A percentile compares a stretch with the other conserved stretches of the same genome.
These are phyloP conservation scores for Epichloe gansuensis DNA, from an alignment of 2,329 filamentous ascomycete species.

Conservation along the genomic window DNA sequence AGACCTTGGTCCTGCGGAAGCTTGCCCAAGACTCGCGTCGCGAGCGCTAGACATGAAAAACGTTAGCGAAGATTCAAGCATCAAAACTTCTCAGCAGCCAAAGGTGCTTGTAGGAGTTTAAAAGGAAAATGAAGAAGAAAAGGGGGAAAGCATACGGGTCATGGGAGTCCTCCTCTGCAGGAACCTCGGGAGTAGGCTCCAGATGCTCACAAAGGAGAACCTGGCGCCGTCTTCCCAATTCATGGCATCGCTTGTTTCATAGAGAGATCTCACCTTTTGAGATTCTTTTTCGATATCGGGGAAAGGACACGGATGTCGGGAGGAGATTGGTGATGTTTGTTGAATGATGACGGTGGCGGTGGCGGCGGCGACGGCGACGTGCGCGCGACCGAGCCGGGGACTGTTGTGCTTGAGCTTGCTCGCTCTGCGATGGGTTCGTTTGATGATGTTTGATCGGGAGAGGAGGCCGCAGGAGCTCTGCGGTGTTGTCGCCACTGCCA, in stretches of 20 bases:
- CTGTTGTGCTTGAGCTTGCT: conserved; percentile 1
- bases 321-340: conserved; percentile 10
- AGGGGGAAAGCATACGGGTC: conserved; percentile 43
- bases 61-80: neutral
- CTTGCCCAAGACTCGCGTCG: conserved; percentile 19
- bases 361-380: neutral
- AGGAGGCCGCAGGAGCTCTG: conserved; percentile 3
- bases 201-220: conserved; percentile 34
- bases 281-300: conserved; percentile 48
- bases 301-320: conserved; percentile 42
- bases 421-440: neutral
- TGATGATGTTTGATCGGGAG: conserved; percentile 2
- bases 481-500: neutral
- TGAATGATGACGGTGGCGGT: neutral
- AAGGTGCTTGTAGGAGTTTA: neutral
- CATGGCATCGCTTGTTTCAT: conserved; percentile 43
- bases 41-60: conserved; percentile 2
- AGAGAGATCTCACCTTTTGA: conserved; percentile 56
- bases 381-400: conserved; percentile 3
- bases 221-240: conserved; percentile 40
- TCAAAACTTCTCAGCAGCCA: neutral
- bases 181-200: conserved; percentile 37
- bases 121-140: neutral
- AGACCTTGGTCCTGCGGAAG: conserved; percentile 27
- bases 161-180: conserved; percentile 39